Evolutionary conservation across 257 asterid genomes (phyloP), one percentile per base, ranked within the genome.

Genomic region (Fraxinus quadrangulata): DNA sequence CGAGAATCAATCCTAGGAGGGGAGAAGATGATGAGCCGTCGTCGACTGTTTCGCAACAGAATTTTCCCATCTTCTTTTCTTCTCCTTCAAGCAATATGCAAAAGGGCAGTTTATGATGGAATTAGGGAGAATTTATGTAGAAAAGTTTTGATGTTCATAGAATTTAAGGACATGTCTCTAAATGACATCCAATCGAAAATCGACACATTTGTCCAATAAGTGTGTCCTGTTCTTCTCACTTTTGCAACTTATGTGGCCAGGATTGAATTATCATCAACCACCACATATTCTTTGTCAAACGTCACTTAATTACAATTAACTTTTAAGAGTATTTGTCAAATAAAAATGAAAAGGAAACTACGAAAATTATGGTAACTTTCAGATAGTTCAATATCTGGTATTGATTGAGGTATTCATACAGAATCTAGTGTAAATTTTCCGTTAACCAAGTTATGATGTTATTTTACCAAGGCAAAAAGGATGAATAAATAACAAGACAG

Each of bases 231-330:
- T 26, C 36, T 63, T 24, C 69, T 63, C 69, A 63, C 69, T n/a
- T 63, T 63, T 63, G 69, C 7, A 11, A 63, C 16, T 26, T 26
- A 1, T 61, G 68, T 11, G 69, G 69, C 21, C 33, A 63, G 34
- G 8, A 23, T 5, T 63, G 17, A 61, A 61, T 63, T 63, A 11
- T 1, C 10, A 26, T 1, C 12, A 24, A 12, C 3, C 33, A 63
- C 34, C 69, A 63, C 69, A 24, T 63, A 63, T 63, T 63, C 69
- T 63, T 63, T 63, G 69, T 24, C 69, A 24, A 63, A 63, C 34
- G 4, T 59, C 26, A 24, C 33, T 61, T 63, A 34, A 63, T 63
- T 26, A 24, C 8, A 63, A 63, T 24, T 12, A 23, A 24, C 21
- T 19, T 49, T 49, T 49, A 16, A 49, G 23, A 16, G 16, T 49